phyloP scores from a whole-genome alignment of 306 rosid genomes.

The Citrullus mucosospermus region DNA sequence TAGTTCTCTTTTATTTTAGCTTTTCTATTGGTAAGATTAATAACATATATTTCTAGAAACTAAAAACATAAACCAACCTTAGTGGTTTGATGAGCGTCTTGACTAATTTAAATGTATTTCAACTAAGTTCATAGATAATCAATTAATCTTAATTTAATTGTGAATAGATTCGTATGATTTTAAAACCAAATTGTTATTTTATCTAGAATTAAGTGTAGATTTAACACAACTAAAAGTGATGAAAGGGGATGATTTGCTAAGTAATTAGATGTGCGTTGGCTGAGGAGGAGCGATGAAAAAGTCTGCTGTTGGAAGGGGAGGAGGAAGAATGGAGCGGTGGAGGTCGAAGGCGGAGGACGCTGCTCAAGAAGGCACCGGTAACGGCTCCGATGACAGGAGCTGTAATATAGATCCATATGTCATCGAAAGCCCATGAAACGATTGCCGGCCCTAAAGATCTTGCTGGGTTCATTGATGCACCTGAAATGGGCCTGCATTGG shows the following conservation, averaged over 20 bases:
- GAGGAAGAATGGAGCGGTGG: neutral
- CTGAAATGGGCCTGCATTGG: constrained; percentile 53
- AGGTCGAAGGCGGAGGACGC: neutral
- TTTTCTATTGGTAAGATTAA: no score
- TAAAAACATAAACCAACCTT: neutral
- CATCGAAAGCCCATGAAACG: constrained; percentile 48
- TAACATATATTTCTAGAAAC: neutral
- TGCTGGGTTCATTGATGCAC: constrained; percentile 88
- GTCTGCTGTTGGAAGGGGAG: neutral
- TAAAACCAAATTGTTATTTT: neutral
- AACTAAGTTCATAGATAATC: no score
- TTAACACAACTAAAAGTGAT: neutral
- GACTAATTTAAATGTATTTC: neutral
- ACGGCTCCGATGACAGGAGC: constrained; percentile 56
- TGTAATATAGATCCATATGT: constrained; percentile 56
- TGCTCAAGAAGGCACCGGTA: neutral
- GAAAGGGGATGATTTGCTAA: neutral
- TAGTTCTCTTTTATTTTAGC: no score
- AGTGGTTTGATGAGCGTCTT: no score
- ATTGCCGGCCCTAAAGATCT: constrained; percentile 86
- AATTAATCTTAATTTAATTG: neutral
- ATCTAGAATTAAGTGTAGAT: neutral
- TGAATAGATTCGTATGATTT: neutral
- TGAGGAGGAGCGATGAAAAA: neutral
- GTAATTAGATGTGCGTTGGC: neutral